A percentile compares a stretch with the other conserved stretches of the same genome.
Evolutionary conservation across 305 asterid species (phyloP).

Genomic region (Solanum hybrid): DNA sequence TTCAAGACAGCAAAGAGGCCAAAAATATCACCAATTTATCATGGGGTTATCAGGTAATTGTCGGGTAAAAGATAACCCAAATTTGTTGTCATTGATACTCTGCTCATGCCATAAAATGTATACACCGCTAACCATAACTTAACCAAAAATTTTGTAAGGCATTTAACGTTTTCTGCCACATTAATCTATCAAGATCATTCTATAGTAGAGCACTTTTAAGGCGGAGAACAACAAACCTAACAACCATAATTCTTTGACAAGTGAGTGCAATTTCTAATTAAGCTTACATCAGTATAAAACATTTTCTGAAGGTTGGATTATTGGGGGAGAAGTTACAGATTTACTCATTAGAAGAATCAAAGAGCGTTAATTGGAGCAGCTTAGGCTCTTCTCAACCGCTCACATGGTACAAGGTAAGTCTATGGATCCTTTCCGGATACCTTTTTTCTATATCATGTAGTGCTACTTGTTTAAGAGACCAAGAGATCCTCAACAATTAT

Average conservation of each 20-base stretch:
- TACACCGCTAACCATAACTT: neutral
- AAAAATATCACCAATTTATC: slow-evolving; percentile 27
- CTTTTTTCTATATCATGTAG: neutral
- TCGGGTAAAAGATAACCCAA: neutral
- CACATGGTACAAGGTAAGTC: slow-evolving; percentile 79
- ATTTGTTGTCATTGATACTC: neutral
- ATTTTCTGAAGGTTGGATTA: slow-evolving; percentile 56
- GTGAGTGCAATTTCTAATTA: neutral
- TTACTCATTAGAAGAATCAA: slow-evolving; percentile 41
- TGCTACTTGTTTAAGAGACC: neutral
- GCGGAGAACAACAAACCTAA: neutral
- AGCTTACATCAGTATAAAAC: neutral
- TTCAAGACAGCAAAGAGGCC: slow-evolving; percentile 19
- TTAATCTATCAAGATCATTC: neutral
- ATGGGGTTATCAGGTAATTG: slow-evolving; percentile 85
- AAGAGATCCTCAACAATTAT: neutral
- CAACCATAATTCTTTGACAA: neutral
- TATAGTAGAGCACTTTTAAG: neutral
- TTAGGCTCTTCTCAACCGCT: slow-evolving; percentile 35
- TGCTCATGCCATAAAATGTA: neutral
- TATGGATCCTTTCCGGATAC: neutral
- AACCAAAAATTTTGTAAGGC: neutral
- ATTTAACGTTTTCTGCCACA: neutral
- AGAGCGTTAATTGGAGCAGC: slow-evolving; percentile 34
- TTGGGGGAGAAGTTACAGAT: slow-evolving; percentile 50